phyloP scores from a whole-genome alignment of 192 early-diverging fungal genomes.

The Backusella australiensis region DNA sequence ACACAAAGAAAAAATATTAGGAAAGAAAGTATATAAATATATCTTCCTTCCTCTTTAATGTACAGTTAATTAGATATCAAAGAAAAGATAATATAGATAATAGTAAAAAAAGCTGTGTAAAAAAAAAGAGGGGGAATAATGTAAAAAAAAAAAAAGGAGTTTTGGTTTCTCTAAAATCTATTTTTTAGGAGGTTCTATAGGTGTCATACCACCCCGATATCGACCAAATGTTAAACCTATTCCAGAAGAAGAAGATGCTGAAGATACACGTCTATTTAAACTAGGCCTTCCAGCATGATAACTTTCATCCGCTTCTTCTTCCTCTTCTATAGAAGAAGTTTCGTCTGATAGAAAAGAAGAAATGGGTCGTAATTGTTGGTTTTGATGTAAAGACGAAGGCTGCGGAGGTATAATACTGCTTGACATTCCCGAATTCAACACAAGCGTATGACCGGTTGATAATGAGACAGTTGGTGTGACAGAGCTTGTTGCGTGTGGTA shows the following conservation, averaged over 20 bases:
- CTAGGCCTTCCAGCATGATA: neutral
- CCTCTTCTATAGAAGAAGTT: neutral
- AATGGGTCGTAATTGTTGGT: neutral
- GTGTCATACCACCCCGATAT: conserved; percentile 14
- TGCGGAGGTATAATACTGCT: conserved; percentile 10
- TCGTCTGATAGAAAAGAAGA: conserved; percentile 16
- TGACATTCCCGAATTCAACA: conserved; percentile 4
- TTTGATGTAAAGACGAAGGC: neutral
- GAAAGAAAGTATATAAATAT: too few relatives aligned
- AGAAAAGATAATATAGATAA: neutral
- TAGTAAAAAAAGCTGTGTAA: neutral
- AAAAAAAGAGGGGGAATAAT: neutral
- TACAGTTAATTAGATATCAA: neutral
- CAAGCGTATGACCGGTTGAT: conserved; percentile 7
- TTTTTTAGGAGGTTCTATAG: conserved; percentile 7
- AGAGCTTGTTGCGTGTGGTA: conserved; percentile 9
- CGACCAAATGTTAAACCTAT: conserved; percentile 9
- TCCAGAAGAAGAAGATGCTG: conserved; percentile 19
- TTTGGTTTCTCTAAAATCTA: neutral
- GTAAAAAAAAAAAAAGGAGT: neutral
- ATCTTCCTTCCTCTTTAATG: neutral
- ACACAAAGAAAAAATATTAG: too few relatives aligned
- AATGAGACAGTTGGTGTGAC: conserved; percentile 8
- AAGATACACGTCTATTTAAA: neutral
- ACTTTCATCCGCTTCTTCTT: neutral